Conservation (phyloP, 1,139 yeast genomes). For the Sugiyamaella neomexicana region DNA sequence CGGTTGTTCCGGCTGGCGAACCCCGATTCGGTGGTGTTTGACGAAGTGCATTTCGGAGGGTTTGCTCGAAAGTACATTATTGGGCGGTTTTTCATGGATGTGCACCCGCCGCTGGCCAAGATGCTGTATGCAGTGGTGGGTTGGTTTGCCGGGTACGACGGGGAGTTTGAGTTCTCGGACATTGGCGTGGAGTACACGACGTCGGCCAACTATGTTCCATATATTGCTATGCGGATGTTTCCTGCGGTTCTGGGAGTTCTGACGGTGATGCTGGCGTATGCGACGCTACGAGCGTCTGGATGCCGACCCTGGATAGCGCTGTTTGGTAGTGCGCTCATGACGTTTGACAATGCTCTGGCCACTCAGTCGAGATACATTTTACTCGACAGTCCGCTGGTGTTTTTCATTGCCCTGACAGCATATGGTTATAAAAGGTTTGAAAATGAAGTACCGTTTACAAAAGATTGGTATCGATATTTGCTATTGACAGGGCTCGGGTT, state of each 20-base stretch:
- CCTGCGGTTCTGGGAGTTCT: constrained; percentile 82
- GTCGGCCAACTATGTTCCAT: constrained; percentile 67
- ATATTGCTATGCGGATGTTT: constrained; percentile 78
- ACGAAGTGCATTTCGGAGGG: constrained; percentile 75
- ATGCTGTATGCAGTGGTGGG: constrained; percentile 89
- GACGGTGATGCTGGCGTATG: constrained; percentile 72
- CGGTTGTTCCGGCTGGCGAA: constrained; percentile 61
- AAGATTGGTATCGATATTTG: constrained; percentile 69
- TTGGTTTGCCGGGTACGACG: constrained; percentile 84
- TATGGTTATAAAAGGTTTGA: constrained; percentile 83
- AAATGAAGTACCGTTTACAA: constrained; percentile 68
- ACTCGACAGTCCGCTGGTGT: constrained; percentile 85
- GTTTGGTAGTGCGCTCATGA: constrained; percentile 62
- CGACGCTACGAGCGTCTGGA: constrained; percentile 84
- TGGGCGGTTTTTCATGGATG: constrained; percentile 82
- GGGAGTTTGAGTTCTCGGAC: constrained; percentile 83
- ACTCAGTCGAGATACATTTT: constrained; percentile 90
- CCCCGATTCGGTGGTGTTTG: constrained; percentile 88
- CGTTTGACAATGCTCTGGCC: constrained; percentile 80
- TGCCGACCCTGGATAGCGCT: constrained; percentile 76
- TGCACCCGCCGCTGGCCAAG: constrained; percentile 98
- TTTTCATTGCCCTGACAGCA: constrained; percentile 84
- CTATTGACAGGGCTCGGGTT: constrained; percentile 74
- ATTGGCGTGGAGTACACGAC: constrained; percentile 81
- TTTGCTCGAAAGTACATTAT: constrained; percentile 62